Evolutionary conservation across 306 rosid genomes (phyloP).

Genomic region (Macrotyloma uniflorum): DNA sequence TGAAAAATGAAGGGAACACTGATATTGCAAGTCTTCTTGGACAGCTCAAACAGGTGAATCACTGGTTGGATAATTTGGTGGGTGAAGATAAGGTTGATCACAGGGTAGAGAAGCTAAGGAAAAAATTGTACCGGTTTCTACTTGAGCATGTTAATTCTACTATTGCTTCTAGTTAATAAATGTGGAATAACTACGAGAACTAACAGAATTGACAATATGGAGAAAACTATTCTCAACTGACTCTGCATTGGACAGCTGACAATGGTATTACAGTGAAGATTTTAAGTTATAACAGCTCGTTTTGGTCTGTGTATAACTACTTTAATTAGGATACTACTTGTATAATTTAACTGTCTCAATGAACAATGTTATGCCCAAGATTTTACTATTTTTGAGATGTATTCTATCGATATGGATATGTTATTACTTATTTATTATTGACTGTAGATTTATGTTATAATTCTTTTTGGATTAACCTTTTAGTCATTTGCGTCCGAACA

Average conservation of each 20-base stretch:
- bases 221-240: constrained; percentile 19
- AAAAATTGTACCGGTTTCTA: constrained; percentile 57
- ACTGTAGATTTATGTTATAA: not conserved
- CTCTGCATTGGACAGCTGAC: constrained; percentile 35
- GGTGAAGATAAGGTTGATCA: constrained; percentile 44
- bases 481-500: not conserved
- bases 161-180: constrained; percentile 35
- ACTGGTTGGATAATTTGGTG: constrained; percentile 62
- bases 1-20: constrained; percentile 39
- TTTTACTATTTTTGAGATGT: constrained; percentile 4
- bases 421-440: not conserved
- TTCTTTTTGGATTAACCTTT: not conserved
- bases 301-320: constrained; percentile 17
- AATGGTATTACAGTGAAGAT: constrained; percentile 13
- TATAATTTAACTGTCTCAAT: constrained; percentile 24
- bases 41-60: constrained; percentile 68
- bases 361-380: not conserved
- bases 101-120: constrained; percentile 55
- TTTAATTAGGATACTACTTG: constrained; percentile 14
- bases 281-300: not conserved
- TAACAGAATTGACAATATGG: constrained; percentile 35
- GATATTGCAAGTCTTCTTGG: constrained; percentile 57
- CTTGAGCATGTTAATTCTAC: constrained; percentile 56
- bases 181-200: constrained; percentile 18
- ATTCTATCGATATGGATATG: not conserved